phyloP scores from a whole-genome alignment of 1,284 basidiomycete species.

The Cryptococcus hybrid region DNA sequence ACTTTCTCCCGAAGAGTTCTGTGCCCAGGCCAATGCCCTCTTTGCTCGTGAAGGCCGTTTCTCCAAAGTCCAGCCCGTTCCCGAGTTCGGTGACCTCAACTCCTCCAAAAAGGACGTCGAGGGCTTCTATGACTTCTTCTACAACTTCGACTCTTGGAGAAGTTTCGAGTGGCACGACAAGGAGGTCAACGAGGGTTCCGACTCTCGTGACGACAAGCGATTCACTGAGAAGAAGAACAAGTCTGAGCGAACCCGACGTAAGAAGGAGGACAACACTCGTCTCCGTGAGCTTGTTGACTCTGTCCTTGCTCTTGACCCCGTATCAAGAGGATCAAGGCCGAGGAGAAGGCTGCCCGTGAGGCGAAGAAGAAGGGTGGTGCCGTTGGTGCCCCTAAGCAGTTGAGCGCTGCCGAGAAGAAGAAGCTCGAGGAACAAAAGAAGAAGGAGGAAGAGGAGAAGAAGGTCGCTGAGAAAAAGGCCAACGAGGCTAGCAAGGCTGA shows the following conservation, averaged over 20 bases:
- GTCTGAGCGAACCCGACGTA: slow-evolving; percentile 87
- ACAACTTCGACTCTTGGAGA: slow-evolving; percentile 99
- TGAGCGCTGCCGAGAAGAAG: slow-evolving; percentile 66
- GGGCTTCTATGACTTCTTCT: slow-evolving; percentile 98
- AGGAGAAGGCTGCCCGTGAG: slow-evolving; percentile 92
- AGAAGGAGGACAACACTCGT: slow-evolving; percentile 97
- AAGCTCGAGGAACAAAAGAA: slow-evolving; percentile 71
- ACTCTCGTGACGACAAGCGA: slow-evolving; percentile 97
- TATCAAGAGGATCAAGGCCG: slow-evolving; percentile 95
- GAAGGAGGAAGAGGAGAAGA: slow-evolving; percentile 75
- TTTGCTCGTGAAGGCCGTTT: slow-evolving; percentile 92
- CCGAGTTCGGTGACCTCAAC: slow-evolving; percentile 69
- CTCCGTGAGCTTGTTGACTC: slow-evolving; percentile 85
- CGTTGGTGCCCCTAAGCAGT: slow-evolving; percentile 55
- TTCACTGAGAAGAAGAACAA: slow-evolving; percentile 99
- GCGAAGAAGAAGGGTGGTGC: slow-evolving; percentile 75
- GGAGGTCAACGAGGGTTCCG: slow-evolving; percentile 96
- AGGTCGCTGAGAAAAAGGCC: slow-evolving; percentile 63
- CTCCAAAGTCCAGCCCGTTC: slow-evolving; percentile 84
- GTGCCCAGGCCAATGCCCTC: slow-evolving; percentile 64
- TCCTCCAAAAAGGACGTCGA: slow-evolving; percentile 81
- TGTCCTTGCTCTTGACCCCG: slow-evolving; percentile 81
- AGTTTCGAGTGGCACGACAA: slow-evolving; percentile 99
- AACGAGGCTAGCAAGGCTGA: slow-evolving; percentile 57
- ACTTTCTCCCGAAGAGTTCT: slow-evolving; percentile 57